Conservation (phyloP, 495 filamentous ascomycete species). For the Neurospora hispaniola region DNA sequence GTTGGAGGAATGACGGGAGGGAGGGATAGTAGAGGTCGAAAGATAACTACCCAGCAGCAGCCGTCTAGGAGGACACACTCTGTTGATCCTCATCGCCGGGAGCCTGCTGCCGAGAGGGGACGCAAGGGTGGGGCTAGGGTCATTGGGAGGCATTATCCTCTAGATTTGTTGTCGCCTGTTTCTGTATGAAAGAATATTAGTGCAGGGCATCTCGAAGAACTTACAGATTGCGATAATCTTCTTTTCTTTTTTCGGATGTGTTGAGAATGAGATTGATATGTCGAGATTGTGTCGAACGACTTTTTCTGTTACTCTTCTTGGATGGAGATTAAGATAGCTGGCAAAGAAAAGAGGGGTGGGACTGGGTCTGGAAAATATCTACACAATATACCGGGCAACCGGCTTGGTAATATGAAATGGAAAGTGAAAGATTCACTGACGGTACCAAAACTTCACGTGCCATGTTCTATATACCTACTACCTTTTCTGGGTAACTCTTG, state of each 20-base stretch:
- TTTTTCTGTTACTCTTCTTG: neutral
- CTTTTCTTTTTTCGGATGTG: neutral
- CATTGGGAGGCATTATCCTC: neutral
- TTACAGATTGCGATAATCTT: neutral
- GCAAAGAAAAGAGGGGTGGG: neutral
- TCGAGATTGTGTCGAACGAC: neutral
- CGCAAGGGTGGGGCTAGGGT: neutral
- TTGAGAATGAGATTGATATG: neutral
- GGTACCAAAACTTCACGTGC: neutral
- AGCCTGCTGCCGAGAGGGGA: neutral
- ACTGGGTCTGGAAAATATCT: neutral
- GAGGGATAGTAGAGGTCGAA: neutral
- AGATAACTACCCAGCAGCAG: neutral
- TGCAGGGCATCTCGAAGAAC: neutral
- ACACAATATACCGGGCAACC: neutral
- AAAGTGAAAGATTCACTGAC: neutral
- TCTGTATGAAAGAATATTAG: neutral
- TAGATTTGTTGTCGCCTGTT: constrained; percentile 3
- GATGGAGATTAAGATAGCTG: neutral
- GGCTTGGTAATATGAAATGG: neutral
- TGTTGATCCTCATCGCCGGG: neutral
- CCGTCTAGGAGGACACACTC: neutral
- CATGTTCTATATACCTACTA: neutral
- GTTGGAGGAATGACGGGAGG: neutral
- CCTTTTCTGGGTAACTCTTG: neutral